Percentiles rank a stretch among this genome's conserved stretches.
Evolutionary conservation across 495 filamentous ascomycete species (phyloP).

Genomic region (Aspergillus egyptiacus): DNA sequence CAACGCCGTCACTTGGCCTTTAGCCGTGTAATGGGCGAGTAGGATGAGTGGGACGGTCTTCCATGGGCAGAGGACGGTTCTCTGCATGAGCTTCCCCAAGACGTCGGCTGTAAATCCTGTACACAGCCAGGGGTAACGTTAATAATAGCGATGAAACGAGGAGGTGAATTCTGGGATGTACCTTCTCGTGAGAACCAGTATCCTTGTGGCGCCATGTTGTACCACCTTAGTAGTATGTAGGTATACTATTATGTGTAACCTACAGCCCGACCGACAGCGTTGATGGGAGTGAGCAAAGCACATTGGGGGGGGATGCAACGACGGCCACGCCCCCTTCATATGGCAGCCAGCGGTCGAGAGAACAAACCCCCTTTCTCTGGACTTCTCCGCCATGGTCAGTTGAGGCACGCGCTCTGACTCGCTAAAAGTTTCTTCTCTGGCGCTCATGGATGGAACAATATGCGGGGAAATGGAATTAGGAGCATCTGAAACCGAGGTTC

Average conservation of each 20-base stretch:
- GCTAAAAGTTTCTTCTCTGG: not conserved
- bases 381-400: not conserved
- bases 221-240: too few species aligned
- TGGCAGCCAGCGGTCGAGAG: not conserved
- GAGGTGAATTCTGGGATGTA: conserved; percentile 1
- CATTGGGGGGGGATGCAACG: not conserved
- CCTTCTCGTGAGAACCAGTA: conserved; percentile 33
- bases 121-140: not conserved
- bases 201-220: conserved; percentile 19
- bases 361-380: not conserved
- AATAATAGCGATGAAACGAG: not conserved
- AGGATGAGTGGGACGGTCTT: conserved; percentile 52
- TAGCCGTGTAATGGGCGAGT: conserved; percentile 52
- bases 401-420: not conserved
- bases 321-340: conserved; percentile 1
- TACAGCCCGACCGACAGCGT: too few species aligned
- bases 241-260: too few species aligned
- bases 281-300: not conserved
- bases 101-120: conserved; percentile 59
- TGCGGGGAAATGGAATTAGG: conserved; percentile 7
- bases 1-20: conserved; percentile 46
- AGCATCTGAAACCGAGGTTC: conserved; percentile 18
- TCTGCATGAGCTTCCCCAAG: conserved; percentile 45
- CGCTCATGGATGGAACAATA: not conserved
- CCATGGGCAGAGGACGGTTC: conserved; percentile 54